Evolutionary conservation across 2,329 filamentous ascomycete species (phyloP).

Genomic region (Arachnopeziza araneosa): DNA sequence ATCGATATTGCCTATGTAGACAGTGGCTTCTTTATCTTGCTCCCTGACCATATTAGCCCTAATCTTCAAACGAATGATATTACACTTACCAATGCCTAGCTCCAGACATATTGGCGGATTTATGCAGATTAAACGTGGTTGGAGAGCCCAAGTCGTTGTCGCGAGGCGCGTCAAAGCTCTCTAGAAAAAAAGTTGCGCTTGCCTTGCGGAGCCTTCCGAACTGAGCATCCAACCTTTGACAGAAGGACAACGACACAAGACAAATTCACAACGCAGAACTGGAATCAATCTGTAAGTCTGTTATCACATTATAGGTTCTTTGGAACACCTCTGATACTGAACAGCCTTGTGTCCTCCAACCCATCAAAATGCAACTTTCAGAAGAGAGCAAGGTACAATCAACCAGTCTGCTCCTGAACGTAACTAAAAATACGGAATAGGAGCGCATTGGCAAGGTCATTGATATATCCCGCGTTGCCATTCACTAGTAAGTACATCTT

Average conservation of each 20-base stretch:
- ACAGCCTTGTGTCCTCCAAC: too few species aligned
- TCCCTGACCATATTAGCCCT: constrained; percentile 54
- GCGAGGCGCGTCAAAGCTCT: constrained; percentile 17
- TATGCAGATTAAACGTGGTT: not conserved
- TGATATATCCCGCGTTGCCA: constrained; percentile 84
- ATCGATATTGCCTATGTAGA: constrained; percentile 98
- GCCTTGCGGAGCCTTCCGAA: not conserved
- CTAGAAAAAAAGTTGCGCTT: constrained; percentile 7
- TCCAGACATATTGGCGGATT: constrained; percentile 35
- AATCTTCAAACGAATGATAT: not conserved
- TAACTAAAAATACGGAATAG: constrained; percentile 42
- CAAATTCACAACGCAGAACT: not conserved
- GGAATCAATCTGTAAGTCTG: constrained; percentile 11
- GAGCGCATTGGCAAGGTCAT: constrained; percentile 98
- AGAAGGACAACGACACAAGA: not conserved
- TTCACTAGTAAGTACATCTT: constrained; percentile 76
- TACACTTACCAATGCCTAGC: constrained; percentile 62
- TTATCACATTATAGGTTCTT: constrained; percentile 4
- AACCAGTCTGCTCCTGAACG: not conserved
- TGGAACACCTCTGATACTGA: constrained; percentile 11
- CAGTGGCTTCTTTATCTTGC: constrained; percentile 96
- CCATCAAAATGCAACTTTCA: constrained; percentile 53
- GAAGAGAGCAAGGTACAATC: constrained; percentile 85
- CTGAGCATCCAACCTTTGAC: not conserved
- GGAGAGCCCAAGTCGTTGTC: constrained; percentile 1